Base-by-base conservation (phyloP, 176 grass and related monocot genomes). In the Neostapfia colusana region DNA sequence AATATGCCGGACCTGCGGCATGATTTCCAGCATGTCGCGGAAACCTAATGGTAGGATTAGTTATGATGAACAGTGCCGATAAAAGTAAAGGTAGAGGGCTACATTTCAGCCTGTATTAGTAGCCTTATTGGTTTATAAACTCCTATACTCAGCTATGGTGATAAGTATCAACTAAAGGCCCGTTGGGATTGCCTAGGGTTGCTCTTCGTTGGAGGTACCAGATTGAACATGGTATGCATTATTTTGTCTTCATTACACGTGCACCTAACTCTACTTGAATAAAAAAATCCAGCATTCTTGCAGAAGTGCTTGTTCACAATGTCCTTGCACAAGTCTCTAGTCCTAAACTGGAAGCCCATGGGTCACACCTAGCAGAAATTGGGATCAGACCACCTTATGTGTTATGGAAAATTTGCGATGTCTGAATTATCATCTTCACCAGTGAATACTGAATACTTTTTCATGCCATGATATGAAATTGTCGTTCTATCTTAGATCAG, bases 81-180 rank as follows among this genome's bases (percentile, higher is more conserved):
- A 69, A 31, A 57, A 15, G 3, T 55, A n/a, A 34, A 21, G 63
- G 36, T 65, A 34, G 20, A 43, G 6, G 40, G 18, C n/a, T 68
- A 31, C 5, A 58, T 18, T 48, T 78, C 20, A 28, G 26, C 31
- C 64, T 69, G 3, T 16, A 35, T 84, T 71, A n/a, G 64, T 83
- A 59, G 8, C 25, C 20, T 80, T 45, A 5, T 23, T 39, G 6
- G n/a, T 28, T 34, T 16, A 26, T 54, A 31, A 56, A 48, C 20
- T 85, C 3, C 15, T 78, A 39, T 72, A 73, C 45, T 4, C 23
- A 35, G 70, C 25, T 43, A 74, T 42, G 20, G 8, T 14, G 43
- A n/a, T 57, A 57, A 58, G 5, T 56, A 24, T 28, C 8, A 13
- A 53, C 26, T 49, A 43, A 31, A 31, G 31, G 31, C 31, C 31